Conservation (phyloP, 2,329 filamentous ascomycete species). For the Stromatinia cepivora region DNA sequence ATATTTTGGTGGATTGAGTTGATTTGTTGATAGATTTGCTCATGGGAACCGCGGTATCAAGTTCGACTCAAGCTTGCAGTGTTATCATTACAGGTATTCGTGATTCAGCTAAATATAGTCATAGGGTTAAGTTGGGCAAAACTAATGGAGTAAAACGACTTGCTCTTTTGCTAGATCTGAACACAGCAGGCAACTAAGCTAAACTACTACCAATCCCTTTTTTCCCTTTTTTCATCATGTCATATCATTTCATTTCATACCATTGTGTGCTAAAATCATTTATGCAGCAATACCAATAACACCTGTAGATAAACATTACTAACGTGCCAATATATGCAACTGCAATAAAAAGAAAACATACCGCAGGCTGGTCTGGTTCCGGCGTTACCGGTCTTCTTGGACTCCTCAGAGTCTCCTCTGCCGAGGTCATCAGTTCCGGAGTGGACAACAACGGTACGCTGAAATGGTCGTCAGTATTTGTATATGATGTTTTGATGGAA, state of each 20-base stretch:
- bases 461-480: slow-evolving; percentile 32
- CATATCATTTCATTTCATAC: neutral
- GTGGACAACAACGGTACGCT: slow-evolving; percentile 95
- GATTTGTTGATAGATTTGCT: neutral
- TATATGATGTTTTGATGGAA: neutral
- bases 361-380: slow-evolving; percentile 92
- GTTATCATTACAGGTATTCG: neutral
- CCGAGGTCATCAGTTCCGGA: slow-evolving; percentile 95
- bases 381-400: slow-evolving; percentile 97
- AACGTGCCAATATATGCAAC: neutral
- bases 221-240: slow-evolving; percentile 10
- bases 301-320: slow-evolving; percentile 48
- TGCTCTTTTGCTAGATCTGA: neutral
- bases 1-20: neutral
- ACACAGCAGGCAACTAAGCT: slow-evolving; percentile 9
- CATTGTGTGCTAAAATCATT: slow-evolving; percentile 33
- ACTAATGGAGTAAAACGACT: neutral
- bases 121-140: neutral
- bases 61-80: neutral
- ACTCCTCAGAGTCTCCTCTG: slow-evolving; percentile 88
- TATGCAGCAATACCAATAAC: slow-evolving; percentile 87
- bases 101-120: neutral
- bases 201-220: neutral
- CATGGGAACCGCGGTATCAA: neutral
- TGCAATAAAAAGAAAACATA: slow-evolving; percentile 47